These are phyloP conservation scores for Platanthera guangdongensis DNA, from an alignment of 106 monocot genomes.

Conservation along the genomic window DNA sequence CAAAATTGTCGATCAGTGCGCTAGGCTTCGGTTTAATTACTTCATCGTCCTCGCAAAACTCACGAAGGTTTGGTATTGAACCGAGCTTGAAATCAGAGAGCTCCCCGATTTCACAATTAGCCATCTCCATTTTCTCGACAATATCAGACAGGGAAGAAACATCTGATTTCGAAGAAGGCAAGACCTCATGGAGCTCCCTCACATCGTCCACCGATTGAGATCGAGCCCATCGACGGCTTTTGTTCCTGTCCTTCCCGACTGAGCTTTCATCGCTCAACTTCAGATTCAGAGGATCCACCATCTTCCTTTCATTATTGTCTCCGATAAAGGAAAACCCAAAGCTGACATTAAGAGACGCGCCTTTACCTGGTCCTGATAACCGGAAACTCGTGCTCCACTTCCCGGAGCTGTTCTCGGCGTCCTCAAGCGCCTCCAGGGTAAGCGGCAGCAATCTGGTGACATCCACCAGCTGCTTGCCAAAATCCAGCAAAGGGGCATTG, in stretches of 20 bases:
- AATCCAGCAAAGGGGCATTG: slow-evolving; percentile 36
- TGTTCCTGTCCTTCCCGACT: not conserved
- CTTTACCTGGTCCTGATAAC: slow-evolving; percentile 54
- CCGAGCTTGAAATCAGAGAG: not conserved
- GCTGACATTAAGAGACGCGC: slow-evolving; percentile 64
- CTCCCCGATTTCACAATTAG: not conserved
- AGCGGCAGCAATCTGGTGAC: slow-evolving; percentile 73
- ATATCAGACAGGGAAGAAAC: not conserved
- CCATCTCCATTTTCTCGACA: not conserved
- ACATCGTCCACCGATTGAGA: slow-evolving; percentile 55
- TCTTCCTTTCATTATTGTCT: slow-evolving; percentile 16
- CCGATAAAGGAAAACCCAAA: slow-evolving; percentile 48
- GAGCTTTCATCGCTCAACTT: not conserved
- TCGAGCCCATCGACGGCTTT: slow-evolving; percentile 1
- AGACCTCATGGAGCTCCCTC: slow-evolving; percentile 60
- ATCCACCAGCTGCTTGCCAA: slow-evolving; percentile 72
- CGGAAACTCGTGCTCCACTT: slow-evolving; percentile 85
- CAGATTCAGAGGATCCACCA: slow-evolving; percentile 15
- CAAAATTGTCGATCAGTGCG: not conserved
- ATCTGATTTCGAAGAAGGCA: slow-evolving; percentile 32
- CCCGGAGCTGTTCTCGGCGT: slow-evolving; percentile 26
- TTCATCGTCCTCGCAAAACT: not conserved
- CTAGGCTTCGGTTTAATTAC: not conserved
- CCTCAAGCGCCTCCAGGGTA: slow-evolving; percentile 56
- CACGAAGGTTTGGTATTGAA: not conserved